Evolutionary conservation across 192 early-diverging fungal genomes (phyloP), one percentile per base, ranked within the genome.

Genomic region (Thamnidium elegans): DNA sequence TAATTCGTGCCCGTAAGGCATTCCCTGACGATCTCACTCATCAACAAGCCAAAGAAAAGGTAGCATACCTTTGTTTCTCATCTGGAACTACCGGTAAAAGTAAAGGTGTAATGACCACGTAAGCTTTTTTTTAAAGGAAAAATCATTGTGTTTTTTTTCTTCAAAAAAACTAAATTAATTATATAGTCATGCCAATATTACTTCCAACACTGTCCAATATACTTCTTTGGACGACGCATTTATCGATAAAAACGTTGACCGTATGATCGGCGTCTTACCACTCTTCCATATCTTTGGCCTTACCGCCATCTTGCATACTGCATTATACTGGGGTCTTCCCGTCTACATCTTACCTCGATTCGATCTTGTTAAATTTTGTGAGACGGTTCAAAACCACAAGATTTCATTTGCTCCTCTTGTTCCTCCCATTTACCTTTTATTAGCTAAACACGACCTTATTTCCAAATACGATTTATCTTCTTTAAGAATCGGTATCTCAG

Each of bases 401-500:
- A 84, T 95, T 55, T 75, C 79, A 6, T 78, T 78, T 43, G 88
- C 92, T 7, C 88, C 88, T 69, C 84, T 99, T 52, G 92, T 96
- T 42, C 79, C 92, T 23, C 90, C 90, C 39, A 86, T 92, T 64
- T 66, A 84, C n/a, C 21, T 92, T 8, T 68, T 77, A 43, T 70
- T 94, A 32, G 79, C 83, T 31, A 90, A 90, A 60, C 69, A 79
- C n/a, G 86, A 88, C 7, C 56, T 86, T 42, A 80, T 87, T 5
- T 76, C 79, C 14, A 78, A 87, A 8, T 92, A 81, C 66, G 77
- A 89, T 58, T 66, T 94, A 31, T 72, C 79, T 7, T 74, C 70
- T 21, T 58, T 92, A 3, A 63, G 72, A 47, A 54, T 65, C 11
- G 47, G 86, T 46, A 72, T 86, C 50, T 79, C 67, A 10, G 89